Percentiles rank a stretch among this genome's conserved stretches.
phyloP scores from a whole-genome alignment of 257 asterid species.

The Salvia rosmarinus region DNA sequence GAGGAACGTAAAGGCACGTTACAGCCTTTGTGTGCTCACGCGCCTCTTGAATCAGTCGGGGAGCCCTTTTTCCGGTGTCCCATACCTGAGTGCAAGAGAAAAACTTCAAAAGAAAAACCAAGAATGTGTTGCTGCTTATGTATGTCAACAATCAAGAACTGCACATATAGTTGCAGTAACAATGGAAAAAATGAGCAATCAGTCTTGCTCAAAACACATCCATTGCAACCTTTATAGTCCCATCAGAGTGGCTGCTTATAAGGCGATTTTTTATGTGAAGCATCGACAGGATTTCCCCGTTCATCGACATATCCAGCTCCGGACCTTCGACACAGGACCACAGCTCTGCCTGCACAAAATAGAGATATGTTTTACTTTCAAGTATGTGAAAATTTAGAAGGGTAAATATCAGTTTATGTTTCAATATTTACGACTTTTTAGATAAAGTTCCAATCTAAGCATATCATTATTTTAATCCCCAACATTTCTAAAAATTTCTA shows the following conservation, averaged over 20 bases:
- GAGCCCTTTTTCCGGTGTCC: conserved; percentile 66
- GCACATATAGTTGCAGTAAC: background rate
- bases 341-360: conserved; percentile 64
- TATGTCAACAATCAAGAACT: background rate
- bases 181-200: too few relatives aligned
- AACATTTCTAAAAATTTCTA: too few relatives aligned
- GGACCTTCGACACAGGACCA: conserved; percentile 79
- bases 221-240: conserved; percentile 68
- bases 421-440: too few relatives aligned
- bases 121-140: background rate
- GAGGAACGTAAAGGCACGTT: conserved; percentile 62
- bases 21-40: conserved; percentile 78
- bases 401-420: too few relatives aligned
- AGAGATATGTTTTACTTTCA: conserved; percentile 9
- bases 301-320: conserved; percentile 60
- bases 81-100: conserved; percentile 53
- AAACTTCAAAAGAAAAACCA: background rate
- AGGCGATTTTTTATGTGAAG: conserved; percentile 55
- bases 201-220: background rate
- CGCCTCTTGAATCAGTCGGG: conserved; percentile 69
- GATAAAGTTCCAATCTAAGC: too few relatives aligned
- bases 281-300: conserved; percentile 77
- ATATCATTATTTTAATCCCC: too few relatives aligned
- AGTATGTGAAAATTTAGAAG: background rate
- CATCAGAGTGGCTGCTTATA: conserved; percentile 80